phyloP scores from a whole-genome alignment of 805 yeast genomes.

The Wickerhamiella azyma region DNA sequence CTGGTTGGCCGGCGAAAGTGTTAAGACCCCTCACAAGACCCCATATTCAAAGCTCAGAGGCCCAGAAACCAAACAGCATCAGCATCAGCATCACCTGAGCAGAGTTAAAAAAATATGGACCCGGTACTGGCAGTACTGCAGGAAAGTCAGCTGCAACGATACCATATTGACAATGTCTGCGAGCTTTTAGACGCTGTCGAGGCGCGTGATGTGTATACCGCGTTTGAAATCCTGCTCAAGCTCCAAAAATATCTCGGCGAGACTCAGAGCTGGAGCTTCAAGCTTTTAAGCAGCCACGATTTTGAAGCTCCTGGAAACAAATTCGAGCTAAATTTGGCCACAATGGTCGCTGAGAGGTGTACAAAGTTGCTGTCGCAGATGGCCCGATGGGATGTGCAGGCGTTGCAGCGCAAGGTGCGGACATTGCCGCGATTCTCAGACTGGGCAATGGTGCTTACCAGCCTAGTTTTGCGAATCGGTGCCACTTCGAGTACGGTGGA shows the following conservation, averaged over 20 bases:
- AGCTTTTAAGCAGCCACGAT: constrained; percentile 19
- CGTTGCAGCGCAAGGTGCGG: constrained; percentile 19
- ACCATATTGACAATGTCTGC: constrained; percentile 12
- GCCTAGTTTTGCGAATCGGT: constrained; percentile 22
- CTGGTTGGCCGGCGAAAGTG: too few relatives aligned
- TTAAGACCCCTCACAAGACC: too few relatives aligned
- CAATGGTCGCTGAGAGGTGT: constrained; percentile 17
- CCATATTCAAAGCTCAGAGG: too few relatives aligned
- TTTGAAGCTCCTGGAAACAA: constrained; percentile 17
- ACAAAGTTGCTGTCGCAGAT: constrained; percentile 17
- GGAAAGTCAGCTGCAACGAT: constrained; percentile 6
- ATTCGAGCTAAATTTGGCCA: constrained; percentile 21
- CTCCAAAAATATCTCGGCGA: constrained; percentile 17
- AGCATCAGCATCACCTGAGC: too few relatives aligned
- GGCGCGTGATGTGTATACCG: constrained; percentile 9
- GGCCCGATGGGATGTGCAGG: constrained; percentile 20
- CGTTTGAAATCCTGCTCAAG: constrained; percentile 8
- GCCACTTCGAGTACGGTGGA: constrained; percentile 19
- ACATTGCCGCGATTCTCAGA: constrained; percentile 18
- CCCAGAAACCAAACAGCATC: too few relatives aligned
- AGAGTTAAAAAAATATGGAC: constrained; percentile 6
- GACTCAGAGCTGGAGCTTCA: constrained; percentile 22
- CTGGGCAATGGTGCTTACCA: constrained; percentile 22
- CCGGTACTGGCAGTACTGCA: constrained; percentile 11
- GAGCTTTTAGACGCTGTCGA: constrained; percentile 9